These are phyloP conservation scores for Furcasterigmium furcatum DNA, from an alignment of 2,329 filamentous ascomycete species.

Conservation along the genomic window DNA sequence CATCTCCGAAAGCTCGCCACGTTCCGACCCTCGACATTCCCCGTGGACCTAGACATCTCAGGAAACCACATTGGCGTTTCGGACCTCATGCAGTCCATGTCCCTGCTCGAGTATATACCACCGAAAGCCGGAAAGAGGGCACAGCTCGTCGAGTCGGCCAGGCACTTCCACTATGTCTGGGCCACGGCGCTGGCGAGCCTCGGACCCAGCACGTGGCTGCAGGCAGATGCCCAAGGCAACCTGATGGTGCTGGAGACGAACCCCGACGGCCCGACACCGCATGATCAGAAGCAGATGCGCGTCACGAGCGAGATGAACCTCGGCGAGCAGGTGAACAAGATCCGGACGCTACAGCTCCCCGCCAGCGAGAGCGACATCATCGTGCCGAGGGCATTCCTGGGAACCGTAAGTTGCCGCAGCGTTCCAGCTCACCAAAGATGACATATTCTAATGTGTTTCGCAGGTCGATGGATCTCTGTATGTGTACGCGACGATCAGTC, in stretches of 20 bases:
- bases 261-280: conserved; percentile 64
- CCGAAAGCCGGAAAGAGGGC: conserved; percentile 55
- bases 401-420: conserved; percentile 61
- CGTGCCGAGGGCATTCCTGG: conserved; percentile 80
- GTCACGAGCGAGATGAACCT: conserved; percentile 79
- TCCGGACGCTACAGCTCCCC: conserved; percentile 69
- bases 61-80: conserved; percentile 77
- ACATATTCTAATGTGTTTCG: conserved; percentile 14
- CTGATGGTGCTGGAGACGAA: conserved; percentile 78
- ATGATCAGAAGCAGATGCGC: conserved; percentile 69
- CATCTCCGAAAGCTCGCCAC: conserved; percentile 68
- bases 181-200: conserved; percentile 73
- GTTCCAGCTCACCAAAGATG: background rate
- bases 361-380: conserved; percentile 64
- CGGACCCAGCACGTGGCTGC: conserved; percentile 71
- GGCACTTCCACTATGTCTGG: conserved; percentile 82
- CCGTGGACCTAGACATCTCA: conserved; percentile 74
- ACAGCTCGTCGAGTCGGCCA: conserved; percentile 68
- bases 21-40: conserved; percentile 80
- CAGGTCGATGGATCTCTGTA: conserved; percentile 90
- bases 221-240: conserved; percentile 86
- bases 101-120: conserved; percentile 68
- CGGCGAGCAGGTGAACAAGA: conserved; percentile 91
- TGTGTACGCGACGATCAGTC: conserved; percentile 77
- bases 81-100: conserved; percentile 91